These are phyloP conservation scores for Uromyces viciae-fabae DNA, from an alignment of 1,284 basidiomycete genomes.

Conservation along the genomic window DNA sequence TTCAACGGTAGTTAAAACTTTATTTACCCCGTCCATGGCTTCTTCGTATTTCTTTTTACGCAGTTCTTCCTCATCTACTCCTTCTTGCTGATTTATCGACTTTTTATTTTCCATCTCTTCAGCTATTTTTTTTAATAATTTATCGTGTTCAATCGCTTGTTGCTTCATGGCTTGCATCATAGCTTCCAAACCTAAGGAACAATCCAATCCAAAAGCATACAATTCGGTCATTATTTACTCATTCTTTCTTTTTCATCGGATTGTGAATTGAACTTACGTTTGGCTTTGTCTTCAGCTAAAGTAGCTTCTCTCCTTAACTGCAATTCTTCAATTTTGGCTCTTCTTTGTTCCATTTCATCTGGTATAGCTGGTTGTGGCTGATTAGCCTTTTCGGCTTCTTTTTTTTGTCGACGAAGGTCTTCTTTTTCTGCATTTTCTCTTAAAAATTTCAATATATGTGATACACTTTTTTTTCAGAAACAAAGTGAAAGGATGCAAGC, in stretches of 20 bases:
- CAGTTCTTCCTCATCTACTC: too few species aligned
- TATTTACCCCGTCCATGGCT: slow-evolving; percentile 26
- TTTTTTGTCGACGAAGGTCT: slow-evolving; percentile 37
- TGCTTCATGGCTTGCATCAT: slow-evolving; percentile 40
- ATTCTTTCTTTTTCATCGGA: too few species aligned
- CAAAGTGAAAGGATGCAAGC: not conserved
- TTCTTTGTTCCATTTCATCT: slow-evolving; percentile 38
- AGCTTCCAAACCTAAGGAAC: slow-evolving; percentile 22
- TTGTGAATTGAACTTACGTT: slow-evolving; percentile 19
- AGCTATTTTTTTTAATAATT: slow-evolving; percentile 33
- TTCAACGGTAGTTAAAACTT: slow-evolving; percentile 41
- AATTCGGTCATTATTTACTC: too few species aligned
- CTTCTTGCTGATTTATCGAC: not conserved
- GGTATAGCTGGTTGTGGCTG: slow-evolving; percentile 40
- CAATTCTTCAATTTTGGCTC: slow-evolving; percentile 42
- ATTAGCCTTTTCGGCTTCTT: slow-evolving; percentile 32
- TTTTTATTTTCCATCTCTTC: slow-evolving; percentile 25
- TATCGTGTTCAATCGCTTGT: slow-evolving; percentile 42
- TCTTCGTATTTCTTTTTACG: slow-evolving; percentile 26
- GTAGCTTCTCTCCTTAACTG: slow-evolving; percentile 41
- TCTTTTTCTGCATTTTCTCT: slow-evolving; percentile 44
- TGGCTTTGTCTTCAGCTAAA: slow-evolving; percentile 42
- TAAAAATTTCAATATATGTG: slow-evolving; percentile 44
- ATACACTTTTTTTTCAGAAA: slow-evolving; percentile 24
- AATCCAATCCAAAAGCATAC: too few species aligned